A percentile compares a stretch with the other conserved stretches of the same genome.
phyloP scores from a whole-genome alignment of 139 green algal genomes.

The Pleodorina starrii region DNA sequence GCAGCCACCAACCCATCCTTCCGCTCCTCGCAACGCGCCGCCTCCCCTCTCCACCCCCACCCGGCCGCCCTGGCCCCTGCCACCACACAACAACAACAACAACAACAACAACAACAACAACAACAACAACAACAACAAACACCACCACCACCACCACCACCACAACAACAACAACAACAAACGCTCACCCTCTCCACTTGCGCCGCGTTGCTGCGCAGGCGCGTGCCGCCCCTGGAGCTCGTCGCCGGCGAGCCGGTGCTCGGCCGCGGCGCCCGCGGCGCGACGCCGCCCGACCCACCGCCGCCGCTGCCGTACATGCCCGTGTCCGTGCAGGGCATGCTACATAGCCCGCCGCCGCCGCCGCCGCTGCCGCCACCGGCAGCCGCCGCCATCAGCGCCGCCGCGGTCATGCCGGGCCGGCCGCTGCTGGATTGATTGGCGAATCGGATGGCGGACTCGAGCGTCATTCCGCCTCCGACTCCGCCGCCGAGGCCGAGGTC shows the following conservation, averaged over 20 bases:
- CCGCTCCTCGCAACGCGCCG: too few species aligned
- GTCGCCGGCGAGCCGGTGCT: constrained; percentile 3
- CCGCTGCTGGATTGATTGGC: constrained; percentile 5
- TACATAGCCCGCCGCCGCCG: background rate
- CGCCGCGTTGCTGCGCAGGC: constrained; percentile 23
- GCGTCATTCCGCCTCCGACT: background rate
- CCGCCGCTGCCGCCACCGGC: too few species aligned
- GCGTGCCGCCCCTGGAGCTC: background rate
- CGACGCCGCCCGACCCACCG: background rate
- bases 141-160: too few species aligned
- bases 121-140: too few species aligned
- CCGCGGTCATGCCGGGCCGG: background rate
- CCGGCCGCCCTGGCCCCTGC: too few species aligned
- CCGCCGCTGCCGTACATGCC: background rate
- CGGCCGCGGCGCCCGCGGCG: background rate
- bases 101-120: too few species aligned
- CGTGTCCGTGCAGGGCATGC: background rate
- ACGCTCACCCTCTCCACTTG: constrained; percentile 41
- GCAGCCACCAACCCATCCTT: too few species aligned
- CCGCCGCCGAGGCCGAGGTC: background rate
- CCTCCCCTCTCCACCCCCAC: too few species aligned
- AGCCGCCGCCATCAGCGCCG: background rate
- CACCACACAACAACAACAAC: too few species aligned
- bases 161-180: too few species aligned
- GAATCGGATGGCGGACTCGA: background rate